These are phyloP conservation scores for Phytopythium vexans DNA, from an alignment of 352 stramenopile species.

Conservation along the genomic window DNA sequence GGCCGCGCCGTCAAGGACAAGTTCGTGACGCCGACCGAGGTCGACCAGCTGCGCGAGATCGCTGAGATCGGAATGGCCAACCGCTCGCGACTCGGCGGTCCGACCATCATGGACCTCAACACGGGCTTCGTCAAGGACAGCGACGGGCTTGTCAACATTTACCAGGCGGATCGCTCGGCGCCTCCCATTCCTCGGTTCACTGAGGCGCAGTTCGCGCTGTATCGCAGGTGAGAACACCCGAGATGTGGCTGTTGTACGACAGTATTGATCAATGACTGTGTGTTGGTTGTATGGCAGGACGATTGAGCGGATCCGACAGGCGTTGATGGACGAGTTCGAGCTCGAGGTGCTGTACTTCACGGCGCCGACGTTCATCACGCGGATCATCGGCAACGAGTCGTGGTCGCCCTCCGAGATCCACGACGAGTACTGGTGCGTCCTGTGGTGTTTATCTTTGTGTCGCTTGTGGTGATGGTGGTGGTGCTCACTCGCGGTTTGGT, in stretches of 20 bases:
- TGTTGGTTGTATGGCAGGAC: constrained; percentile 27
- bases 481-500: constrained; percentile 6
- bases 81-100: constrained; percentile 65
- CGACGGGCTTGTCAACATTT: constrained; percentile 89
- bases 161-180: constrained; percentile 49
- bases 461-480: constrained; percentile 1
- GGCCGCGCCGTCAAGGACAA: constrained; percentile 65
- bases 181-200: constrained; percentile 62
- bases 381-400: constrained; percentile 77
- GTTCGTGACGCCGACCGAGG: constrained; percentile 70
- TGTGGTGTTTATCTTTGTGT: not conserved
- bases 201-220: constrained; percentile 79
- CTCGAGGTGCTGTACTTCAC: constrained; percentile 87
- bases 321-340: constrained; percentile 78
- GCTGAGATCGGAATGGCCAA: constrained; percentile 81
- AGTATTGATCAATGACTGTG: not conserved
- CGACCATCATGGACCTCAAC: constrained; percentile 93
- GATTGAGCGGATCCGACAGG: constrained; percentile 76
- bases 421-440: constrained; percentile 89
- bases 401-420: constrained; percentile 82
- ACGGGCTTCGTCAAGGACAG: constrained; percentile 86
- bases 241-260: constrained; percentile 1
- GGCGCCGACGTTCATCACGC: constrained; percentile 92
- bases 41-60: constrained; percentile 72
- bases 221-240: constrained; percentile 37